Evolutionary conservation across 139 green algal genomes (phyloP), one percentile per base, ranked within the genome.

Genomic region (Asterochloris erici): DNA sequence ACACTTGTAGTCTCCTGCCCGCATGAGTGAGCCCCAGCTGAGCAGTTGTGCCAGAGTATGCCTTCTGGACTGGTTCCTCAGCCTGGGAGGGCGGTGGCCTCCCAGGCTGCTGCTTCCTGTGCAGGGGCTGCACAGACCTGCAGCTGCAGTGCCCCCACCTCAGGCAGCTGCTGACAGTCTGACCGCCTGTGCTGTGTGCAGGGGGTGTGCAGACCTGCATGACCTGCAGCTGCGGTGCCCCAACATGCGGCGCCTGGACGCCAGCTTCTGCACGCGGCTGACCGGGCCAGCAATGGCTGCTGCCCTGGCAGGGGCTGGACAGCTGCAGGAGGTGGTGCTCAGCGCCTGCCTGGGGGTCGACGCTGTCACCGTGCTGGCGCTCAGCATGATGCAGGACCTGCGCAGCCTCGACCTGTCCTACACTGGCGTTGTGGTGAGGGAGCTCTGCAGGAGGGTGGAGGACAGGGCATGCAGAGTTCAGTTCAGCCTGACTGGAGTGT

Each of bases 361-460:
- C 26, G 80, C 76, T 19, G 64, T 19, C 0, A 88, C 83, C 15
- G 82, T 91, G 47, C 9, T 54, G 10, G 76, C 82, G 23, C 83
- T 93, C 24, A 29, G 63, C 6, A 19, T 16, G 0, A 85, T 93
- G 29, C 14, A 28, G 9, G 15, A 69, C 0, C 86, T 94, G 14
- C 74, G 38, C 13, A 17, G 83, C 21, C 89, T 94, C 19, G 90
- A 94, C 82, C 85, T 94, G 2, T 90, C 85, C 24, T 93, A 93
- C 83, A 91, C 83, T 0, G 83, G 85, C 54, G 63, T 88, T 21
- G 27, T 82, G 82, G 78, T 80, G 27, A 71, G 19, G 19, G 38
- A 54, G 38, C 38, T 54, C 38, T 54, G 38, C 38, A 2, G 38
- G 38, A 54, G 38, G 2, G 4, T 54, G 38, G 13, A 75, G 14